Base-by-base conservation (phyloP, 2,329 filamentous ascomycete genomes). In the Apiospora sp. region DNA sequence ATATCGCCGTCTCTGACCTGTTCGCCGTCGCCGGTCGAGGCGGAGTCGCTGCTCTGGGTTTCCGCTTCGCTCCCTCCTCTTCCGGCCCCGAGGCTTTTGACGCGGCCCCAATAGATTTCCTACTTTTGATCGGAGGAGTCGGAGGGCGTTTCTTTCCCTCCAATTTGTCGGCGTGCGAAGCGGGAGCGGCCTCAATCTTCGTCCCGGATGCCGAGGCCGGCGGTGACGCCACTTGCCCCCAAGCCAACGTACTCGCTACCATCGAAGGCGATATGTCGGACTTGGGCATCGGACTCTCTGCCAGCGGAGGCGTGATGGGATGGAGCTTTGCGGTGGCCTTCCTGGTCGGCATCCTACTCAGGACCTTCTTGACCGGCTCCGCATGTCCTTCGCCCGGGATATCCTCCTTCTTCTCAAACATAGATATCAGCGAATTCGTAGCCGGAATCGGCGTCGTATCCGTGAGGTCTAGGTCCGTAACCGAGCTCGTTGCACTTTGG, bases 371-470 rank as follows among this genome's bases (percentile, higher is more conserved):
- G 27, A 77, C 71, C 22, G 77, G 79, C 51, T 78, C 77, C 22
- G 69, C 74, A 71, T 77, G 72, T n/a, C 24, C n/a, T 13, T 24
- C 34, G 14, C 12, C 14, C 27, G n/a, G 27, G 70, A 4, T 7
- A 44, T 75, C 75, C 19, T 72, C 74, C 58, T 83, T 86, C 74
- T 86, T 84, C 81, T 95, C 92, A 75, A 94, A 94, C 83, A 93
- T 86, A 51, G 88, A 88, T 71, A 94, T 91, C 27, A 94, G 84
- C 5, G 90, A 88, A 3, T 86, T 89, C 0, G 92, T 92, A 0
- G 92, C 87, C 34, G 88, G 84, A 69, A 93, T 91, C 7, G 90
- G 84, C 1, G 85, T 87, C 13, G 88, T 88, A 78, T 93, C 89
- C 16, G 86, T 79, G 22, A 82, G 75, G 48, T 84, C 83, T 54